These are phyloP conservation scores for Graphilbum sp. DNA, from an alignment of 2,329 filamentous ascomycete genomes.

Conservation along the genomic window DNA sequence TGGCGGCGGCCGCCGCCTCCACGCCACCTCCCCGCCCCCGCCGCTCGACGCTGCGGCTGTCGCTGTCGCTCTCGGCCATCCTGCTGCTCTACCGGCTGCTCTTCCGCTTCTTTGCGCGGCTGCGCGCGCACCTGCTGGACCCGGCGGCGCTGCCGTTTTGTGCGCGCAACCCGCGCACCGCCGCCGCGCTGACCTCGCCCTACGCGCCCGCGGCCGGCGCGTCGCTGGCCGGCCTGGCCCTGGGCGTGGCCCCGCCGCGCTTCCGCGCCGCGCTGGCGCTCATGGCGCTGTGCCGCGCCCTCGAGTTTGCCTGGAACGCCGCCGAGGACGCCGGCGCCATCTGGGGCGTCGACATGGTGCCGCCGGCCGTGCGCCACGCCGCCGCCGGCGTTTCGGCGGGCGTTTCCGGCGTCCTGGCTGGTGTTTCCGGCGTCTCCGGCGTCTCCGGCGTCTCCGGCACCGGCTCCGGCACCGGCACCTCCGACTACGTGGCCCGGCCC, in stretches of 20 bases:
- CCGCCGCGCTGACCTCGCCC: constrained; percentile 59
- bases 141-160: constrained; percentile 71
- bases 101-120: constrained; percentile 71
- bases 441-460: too few relatives aligned
- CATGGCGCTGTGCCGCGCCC: constrained; percentile 61
- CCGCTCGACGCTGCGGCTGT: neutral
- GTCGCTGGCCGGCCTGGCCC: constrained; percentile 65
- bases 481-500: constrained; percentile 13
- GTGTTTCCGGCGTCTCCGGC: too few relatives aligned
- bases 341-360: constrained; percentile 39
- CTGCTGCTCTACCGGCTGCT: constrained; percentile 72
- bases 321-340: constrained; percentile 57
- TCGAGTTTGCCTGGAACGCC: constrained; percentile 78
- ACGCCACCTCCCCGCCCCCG: neutral
- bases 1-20: neutral
- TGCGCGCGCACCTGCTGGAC: constrained; percentile 64
- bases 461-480: too few relatives aligned
- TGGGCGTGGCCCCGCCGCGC: constrained; percentile 53
- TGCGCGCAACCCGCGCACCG: constrained; percentile 61
- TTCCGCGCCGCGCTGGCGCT: constrained; percentile 68
- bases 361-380: constrained; percentile 16
- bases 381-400: neutral
- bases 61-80: constrained; percentile 68
- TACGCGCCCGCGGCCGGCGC: constrained; percentile 85
- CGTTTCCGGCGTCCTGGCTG: too few relatives aligned